Evolutionary conservation across 352 stramenopile species (phyloP), one percentile per base, ranked within the genome.

Genomic region (Globisporangium emineosum): DNA sequence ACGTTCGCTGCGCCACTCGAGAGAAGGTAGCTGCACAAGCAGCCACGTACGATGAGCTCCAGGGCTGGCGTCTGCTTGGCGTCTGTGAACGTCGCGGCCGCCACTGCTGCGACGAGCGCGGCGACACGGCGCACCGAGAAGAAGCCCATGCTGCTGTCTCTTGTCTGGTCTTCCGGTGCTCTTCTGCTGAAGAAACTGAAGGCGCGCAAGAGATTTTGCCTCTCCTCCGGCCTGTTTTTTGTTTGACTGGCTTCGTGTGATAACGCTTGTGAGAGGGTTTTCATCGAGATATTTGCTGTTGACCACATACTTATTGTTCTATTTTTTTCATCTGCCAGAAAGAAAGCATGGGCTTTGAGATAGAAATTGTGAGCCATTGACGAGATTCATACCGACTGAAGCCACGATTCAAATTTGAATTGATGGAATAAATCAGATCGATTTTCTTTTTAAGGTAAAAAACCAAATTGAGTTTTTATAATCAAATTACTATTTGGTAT

Each of bases 11-110:
- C 5, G 15, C 23, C 10, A 29, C 49, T 15, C 9, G 50, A 56
- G 50, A 5, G 15, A n/a, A 10, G 2, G 10, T 3, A 29, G 9
- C 9, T 19, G 0, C 47, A 57, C 29, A 32, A 2, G 29, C 17
- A 35, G 12, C n/a, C n/a, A 62, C 56, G 56, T 40, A 54, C 56
- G 32, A 52, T 42, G 40, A 62, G 40, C 29, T 62, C 40, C n/a
- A 62, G 35, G 15, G 30, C 37, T n/a, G 33, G 40, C 25, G 27
- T 53, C 56, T 62, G 56, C 56, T 53, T 62, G 25, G 56, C 56
- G 25, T 60, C 23, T 23, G 33, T 23, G 21, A 54, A 33, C 19
- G 56, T 42, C 23, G 30, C 33, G 54, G 35, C 19, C 15, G 37
- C 25, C 19, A 37, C 43, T 27, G 5, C 57, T 10, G 35, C 10